Evolutionary conservation across 495 filamentous ascomycete genomes (phyloP).

Genomic region (Sabuloglossum arenarium): DNA sequence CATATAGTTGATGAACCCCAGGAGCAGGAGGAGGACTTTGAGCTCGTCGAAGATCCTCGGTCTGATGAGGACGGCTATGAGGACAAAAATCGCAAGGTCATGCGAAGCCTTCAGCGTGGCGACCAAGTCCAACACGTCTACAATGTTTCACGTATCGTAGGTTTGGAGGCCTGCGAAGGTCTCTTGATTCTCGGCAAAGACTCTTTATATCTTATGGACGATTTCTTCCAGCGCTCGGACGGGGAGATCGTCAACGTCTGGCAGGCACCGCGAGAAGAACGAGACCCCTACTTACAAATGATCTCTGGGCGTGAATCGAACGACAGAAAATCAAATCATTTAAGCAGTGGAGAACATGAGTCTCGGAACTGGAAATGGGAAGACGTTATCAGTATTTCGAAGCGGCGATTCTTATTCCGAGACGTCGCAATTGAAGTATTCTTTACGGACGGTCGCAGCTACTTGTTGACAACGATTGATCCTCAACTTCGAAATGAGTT

Average conservation of each 20-base stretch:
- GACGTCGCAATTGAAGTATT: conserved; percentile 92
- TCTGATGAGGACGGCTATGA: conserved; percentile 72
- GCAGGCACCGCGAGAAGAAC: conserved; percentile 80
- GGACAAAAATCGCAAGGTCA: conserved; percentile 93
- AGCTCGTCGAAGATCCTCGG: conserved; percentile 78
- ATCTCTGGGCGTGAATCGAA: conserved; percentile 58
- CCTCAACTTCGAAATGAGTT: conserved; percentile 54
- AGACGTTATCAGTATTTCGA: conserved; percentile 90
- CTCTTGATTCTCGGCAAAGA: conserved; percentile 86
- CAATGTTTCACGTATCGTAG: conserved; percentile 86
- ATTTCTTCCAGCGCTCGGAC: conserved; percentile 81
- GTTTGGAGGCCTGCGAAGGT: conserved; percentile 79
- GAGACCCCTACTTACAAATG: conserved; percentile 86
- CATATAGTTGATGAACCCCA: conserved; percentile 9
- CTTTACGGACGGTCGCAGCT: conserved; percentile 90
- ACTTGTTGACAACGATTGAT: conserved; percentile 66
- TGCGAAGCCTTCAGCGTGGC: conserved; percentile 78
- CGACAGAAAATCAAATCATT: conserved; percentile 28
- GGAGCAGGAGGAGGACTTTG: conserved; percentile 39
- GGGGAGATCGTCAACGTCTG: conserved; percentile 91
- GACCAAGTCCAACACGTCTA: conserved; percentile 87
- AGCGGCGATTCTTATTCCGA: conserved; percentile 82
- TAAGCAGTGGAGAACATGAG: conserved; percentile 43
- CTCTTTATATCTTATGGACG: conserved; percentile 81
- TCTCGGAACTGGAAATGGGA: conserved; percentile 84